phyloP scores from a whole-genome alignment of 2,329 filamentous ascomycete genomes.

The Epichloe uncinata region DNA sequence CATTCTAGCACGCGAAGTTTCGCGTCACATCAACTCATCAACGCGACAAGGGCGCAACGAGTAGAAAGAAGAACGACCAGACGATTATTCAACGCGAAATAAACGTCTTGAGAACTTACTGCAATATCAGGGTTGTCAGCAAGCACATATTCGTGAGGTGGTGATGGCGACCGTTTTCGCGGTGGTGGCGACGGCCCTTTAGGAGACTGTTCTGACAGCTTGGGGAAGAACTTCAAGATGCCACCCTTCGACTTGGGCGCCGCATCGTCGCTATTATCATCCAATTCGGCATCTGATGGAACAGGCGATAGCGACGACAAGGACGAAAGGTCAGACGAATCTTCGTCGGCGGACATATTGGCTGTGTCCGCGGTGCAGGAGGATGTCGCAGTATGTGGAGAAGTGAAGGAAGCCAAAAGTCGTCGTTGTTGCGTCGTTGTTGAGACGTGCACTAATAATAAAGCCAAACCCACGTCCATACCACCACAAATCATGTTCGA shows the following conservation, averaged over 20 bases:
- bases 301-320: conserved; percentile 34
- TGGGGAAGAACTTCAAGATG: conserved; percentile 56
- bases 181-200: conserved; percentile 51
- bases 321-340: conserved; percentile 51
- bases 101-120: conserved; percentile 45
- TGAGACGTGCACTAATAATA: conserved; percentile 16
- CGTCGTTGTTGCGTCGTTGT: conserved; percentile 13
- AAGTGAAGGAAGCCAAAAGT: conserved; percentile 15
- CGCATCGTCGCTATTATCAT: conserved; percentile 25
- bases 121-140: conserved; percentile 88
- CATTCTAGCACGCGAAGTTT: conserved; percentile 33
- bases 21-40: conserved; percentile 32
- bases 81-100: neutral
- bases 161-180: conserved; percentile 73
- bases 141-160: conserved; percentile 77
- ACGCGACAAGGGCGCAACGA: conserved; percentile 2
- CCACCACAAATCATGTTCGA: conserved; percentile 20
- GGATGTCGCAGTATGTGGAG: conserved; percentile 15
- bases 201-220: conserved; percentile 35
- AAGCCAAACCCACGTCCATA: conserved; percentile 11
- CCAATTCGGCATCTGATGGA: conserved; percentile 34
- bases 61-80: neutral
- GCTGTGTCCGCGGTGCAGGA: conserved; percentile 10
- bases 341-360: conserved; percentile 45
- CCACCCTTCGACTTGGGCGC: conserved; percentile 39